Conservation (phyloP, 2,329 filamentous ascomycete genomes). For the Camptophora hylomeconis region DNA sequence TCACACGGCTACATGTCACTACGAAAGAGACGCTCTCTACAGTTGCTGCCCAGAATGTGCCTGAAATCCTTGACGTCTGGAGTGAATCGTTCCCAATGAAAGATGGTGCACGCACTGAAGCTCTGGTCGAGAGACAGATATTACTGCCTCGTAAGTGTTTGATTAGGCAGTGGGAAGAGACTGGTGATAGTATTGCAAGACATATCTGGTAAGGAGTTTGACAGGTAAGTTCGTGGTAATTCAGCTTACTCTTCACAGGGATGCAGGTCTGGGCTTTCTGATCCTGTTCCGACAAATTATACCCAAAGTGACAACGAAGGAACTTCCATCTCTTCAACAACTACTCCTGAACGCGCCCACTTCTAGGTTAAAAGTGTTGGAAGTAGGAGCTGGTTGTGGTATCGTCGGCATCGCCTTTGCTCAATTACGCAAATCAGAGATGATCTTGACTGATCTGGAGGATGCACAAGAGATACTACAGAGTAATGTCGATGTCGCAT, state of each 20-base stretch:
- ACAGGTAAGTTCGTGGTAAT: constrained; percentile 2
- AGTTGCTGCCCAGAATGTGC: constrained; percentile 15
- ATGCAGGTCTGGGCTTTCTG: constrained; percentile 46
- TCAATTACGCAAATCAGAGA: constrained; percentile 36
- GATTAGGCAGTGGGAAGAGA: constrained; percentile 52
- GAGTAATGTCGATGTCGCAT: constrained; percentile 39
- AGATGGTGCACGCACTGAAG: constrained; percentile 31
- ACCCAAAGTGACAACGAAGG: constrained; percentile 16
- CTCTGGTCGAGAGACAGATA: constrained; percentile 44
- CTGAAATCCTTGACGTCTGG: constrained; percentile 45
- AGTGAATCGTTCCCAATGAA: constrained; percentile 33
- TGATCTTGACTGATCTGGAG: constrained; percentile 52
- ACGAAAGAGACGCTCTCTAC: constrained; percentile 7
- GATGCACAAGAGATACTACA: constrained; percentile 49
- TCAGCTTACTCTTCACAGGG: constrained; percentile 26
- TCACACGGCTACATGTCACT: constrained; percentile 15
- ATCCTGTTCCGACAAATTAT: constrained; percentile 37
- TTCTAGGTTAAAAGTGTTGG: constrained; percentile 38
- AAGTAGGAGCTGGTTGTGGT: constrained; percentile 56
- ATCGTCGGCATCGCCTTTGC: constrained; percentile 54
- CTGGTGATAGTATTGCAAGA: constrained; percentile 57
- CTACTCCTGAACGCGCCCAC: constrained; percentile 20
- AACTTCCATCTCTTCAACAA: constrained; percentile 21
- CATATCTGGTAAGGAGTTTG: constrained; percentile 48
- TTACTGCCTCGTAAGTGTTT: constrained; percentile 25